phyloP scores from a whole-genome alignment of 495 filamentous ascomycete genomes.

The Hypoxylon crocopeplum region DNA sequence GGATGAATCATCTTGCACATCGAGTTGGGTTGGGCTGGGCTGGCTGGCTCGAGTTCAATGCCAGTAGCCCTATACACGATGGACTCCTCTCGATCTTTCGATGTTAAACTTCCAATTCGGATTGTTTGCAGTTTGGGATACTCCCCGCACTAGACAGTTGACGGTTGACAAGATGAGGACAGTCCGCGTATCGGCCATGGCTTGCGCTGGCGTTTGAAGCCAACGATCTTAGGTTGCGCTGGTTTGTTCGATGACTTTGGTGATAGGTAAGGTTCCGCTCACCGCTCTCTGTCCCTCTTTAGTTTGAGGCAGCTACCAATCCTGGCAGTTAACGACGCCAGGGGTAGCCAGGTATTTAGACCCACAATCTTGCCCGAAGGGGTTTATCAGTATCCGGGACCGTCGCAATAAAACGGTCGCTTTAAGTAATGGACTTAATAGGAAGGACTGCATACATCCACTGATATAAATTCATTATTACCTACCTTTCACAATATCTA shows the following conservation, averaged over 20 bases:
- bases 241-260: conserved; percentile 27
- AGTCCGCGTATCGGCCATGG: conserved; percentile 20
- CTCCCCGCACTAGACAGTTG: conserved; percentile 27
- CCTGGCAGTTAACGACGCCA: conserved; percentile 23
- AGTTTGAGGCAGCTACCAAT: conserved; percentile 31
- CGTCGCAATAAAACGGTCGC: conserved; percentile 20
- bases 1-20: conserved; percentile 32
- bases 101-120: conserved; percentile 2
- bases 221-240: conserved; percentile 5
- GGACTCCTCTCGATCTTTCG: too few relatives aligned
- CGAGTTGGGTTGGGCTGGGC: conserved; percentile 18
- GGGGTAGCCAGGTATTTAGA: conserved; percentile 26
- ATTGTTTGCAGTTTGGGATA: conserved; percentile 33
- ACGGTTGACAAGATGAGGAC: conserved; percentile 8
- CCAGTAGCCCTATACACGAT: conserved; percentile 9
- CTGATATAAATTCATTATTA: not conserved
- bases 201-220: conserved; percentile 18
- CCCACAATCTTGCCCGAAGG: conserved; percentile 9
- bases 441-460: not conserved
- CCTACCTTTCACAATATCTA: not conserved
- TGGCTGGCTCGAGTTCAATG: conserved; percentile 8
- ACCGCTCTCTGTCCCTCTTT: conserved; percentile 34
- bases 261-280: conserved; percentile 29
- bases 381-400: conserved; percentile 5
- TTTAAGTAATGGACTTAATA: not conserved